Base-by-base conservation (phyloP, 179 eudicot species). In the Patellifolia procumbens region DNA sequence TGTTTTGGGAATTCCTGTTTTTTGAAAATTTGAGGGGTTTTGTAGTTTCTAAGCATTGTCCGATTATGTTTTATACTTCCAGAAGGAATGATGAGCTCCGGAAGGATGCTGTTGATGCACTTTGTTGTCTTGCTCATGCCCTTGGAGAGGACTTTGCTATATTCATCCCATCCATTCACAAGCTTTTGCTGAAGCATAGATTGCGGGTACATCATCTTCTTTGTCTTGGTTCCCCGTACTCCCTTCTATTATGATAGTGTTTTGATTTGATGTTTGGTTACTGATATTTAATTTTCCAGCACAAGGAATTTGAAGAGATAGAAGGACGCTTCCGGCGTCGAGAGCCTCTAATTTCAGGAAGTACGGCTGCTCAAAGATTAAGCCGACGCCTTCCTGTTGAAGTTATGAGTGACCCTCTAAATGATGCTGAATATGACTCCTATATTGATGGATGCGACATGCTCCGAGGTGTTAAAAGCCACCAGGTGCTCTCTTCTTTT, bases 101-200 rank as follows among this genome's bases (percentile, higher is more conserved):
- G 26, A 96, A 88, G 86, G 99, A 96, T 87, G 91, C 94, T 70
- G 89, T 93, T 81, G 99, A 93, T 86, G 98, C 97, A 63, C 91
- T 96, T 72, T 96, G 99, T 78, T 91, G 96, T 78, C 87, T 96
- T 52, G 98, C 91, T 79, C 96, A 91, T 88, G 92, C 99, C 69
- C 91, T 93, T 76, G 99, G 99, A 49, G 96, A 93, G 83, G 98
- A 91, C 80, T 93, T 93, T 84, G 81, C 99, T 60, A 89, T 96
- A 74, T 96, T 96, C 85, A 88, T 96, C 48, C 96, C 97, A 19
- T 96, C 99, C 66, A 87, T 93, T 79, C 89, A 88, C 82, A 96
- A 93, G 84, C 92, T 96, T 73, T 65, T 93, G 84, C 52, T 89
- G 79, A 96, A 93, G 80, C 96, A 91, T 88, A 87, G 91, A 26